Evolutionary conservation across 768 basidiomycete genomes (phyloP), one percentile per base, ranked within the genome.

Genomic region (Ramaria rubella): DNA sequence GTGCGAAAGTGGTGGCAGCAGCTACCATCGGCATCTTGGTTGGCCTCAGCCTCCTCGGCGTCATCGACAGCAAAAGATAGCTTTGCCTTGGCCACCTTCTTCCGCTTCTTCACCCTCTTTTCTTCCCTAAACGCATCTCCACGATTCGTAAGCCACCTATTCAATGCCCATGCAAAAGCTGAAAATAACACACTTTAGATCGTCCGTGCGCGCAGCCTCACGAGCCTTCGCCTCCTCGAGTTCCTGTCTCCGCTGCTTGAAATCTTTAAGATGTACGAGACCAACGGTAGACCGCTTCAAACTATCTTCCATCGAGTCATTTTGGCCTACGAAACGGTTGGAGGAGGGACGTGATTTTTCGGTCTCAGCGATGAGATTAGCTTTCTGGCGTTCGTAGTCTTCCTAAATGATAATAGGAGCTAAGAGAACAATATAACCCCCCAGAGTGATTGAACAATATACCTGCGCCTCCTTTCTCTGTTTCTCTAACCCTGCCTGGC

Each of bases 61-160:
- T 93, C 94, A 61, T 94, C 93, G 68, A 89, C 74, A 12, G 83
- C 93, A 64, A 98, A 98, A 0, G 94, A 97, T 15, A 98, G 74
- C 17, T 87, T 97, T 19, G 87, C 80, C 70, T 94, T 95, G 49
- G 84, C 81, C 49, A 81, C 73, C 72, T 95, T 95, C 78, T 95
- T 96, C 66, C 89, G 82, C 72, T 97, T 97, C 81, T 92, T 97
- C 62, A 79, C 72, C 70, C 85, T 91, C 74, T 77, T 94, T 73
- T 81, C 87, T 64, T 87, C 88, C 76, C 87, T 92, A 88, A 87
- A 80, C 79, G 65, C 77, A 85, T 74, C 87, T 91, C 88, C 83
- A 87, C 76, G 72, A 71, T 70, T 78, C 80, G 76, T 91, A 72
- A 90, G 88, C 71, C 72, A 82, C 73, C 79, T 66, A 67, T 68